Base-by-base conservation (phyloP, 192 early-diverging fungal species). In the Gigaspora rosea region DNA sequence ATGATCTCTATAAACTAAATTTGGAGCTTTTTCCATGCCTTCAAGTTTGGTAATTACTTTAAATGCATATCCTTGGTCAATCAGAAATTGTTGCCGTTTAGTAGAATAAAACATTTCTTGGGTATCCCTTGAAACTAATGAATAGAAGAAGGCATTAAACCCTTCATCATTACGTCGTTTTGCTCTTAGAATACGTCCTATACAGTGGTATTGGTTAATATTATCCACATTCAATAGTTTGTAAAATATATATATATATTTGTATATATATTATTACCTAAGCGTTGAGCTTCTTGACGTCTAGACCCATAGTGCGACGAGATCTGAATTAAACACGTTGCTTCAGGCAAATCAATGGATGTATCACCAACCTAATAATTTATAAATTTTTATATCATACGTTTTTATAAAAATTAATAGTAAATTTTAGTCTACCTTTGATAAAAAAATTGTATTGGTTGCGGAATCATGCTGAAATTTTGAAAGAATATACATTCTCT, bases 41-140 rank as follows among this genome's bases (percentile, higher is more conserved):
- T 97, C 96, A 52, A 99, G 87, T 33, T 94, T 89, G 48, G 96
- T 98, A 76, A 99, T 99, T 47, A 98, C 94, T 84, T 98, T 98
- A 87, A 98, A 98, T n/a, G 95, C 91, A 83, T 99, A 99, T 0
- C 98, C 98, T 81, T 99, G 98, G 84, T 99, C 97, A 63, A 99
- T 95, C 78, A 99, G 82, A 83, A 99, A 99, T 83, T 99, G 98
- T 83, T 99, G 98, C 22, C 97, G 90, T 83, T 99, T 99, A 47
- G 95, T 90, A 4, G 96, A 96, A 76, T 98, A 99, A 80, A 91
- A 96, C 92, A 99, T 97, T 83, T 99, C 98, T 84, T 98, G 93
- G 0, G 98, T 99, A 86, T 99, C 97, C 62, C 91, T 91, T 46
- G 92, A 94, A n/a, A 99, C 97, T n/a, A 99, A 84, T 20, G 97